A percentile compares a stretch with the other conserved stretches of the same genome.
Evolutionary conservation across 352 stramenopile genomes (phyloP).

Genomic region (Phytopythium boreale): DNA sequence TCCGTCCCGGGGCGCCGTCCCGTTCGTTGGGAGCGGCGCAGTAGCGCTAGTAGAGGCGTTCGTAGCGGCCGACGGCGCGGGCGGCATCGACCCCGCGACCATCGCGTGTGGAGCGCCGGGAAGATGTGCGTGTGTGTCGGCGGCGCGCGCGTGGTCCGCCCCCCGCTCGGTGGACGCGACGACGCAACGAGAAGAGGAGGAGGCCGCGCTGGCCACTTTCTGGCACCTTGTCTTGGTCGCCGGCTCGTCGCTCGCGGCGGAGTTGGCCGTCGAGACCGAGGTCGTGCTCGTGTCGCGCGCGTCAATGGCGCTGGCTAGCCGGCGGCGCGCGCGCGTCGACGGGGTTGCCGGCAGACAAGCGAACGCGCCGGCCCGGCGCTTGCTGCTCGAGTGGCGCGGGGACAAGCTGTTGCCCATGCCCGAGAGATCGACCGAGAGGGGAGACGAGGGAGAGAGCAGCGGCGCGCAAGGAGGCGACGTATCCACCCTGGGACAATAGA

Average conservation of each 20-base stretch:
- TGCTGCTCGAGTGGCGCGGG: background rate
- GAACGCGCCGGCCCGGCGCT: background rate
- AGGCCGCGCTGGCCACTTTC: background rate
- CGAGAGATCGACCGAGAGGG: background rate
- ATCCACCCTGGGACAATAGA: background rate
- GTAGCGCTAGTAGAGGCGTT: too few species aligned
- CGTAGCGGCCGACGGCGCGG: background rate
- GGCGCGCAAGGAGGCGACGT: background rate
- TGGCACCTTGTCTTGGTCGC: background rate
- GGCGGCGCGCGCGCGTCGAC: background rate
- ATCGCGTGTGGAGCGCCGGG: background rate
- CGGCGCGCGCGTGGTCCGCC: too few species aligned
- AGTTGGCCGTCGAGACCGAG: background rate
- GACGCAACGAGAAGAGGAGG: background rate
- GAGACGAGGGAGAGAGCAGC: background rate
- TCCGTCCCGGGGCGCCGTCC: background rate
- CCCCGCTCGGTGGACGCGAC: background rate
- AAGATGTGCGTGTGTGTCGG: background rate
- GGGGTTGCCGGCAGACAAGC: background rate
- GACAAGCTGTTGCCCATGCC: constrained; percentile 5
- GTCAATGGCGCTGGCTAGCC: too few species aligned
- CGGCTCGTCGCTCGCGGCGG: background rate
- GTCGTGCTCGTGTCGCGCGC: background rate
- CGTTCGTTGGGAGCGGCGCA: too few species aligned
- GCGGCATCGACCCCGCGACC: background rate